Conservation (phyloP, 2,329 filamentous ascomycete species). For the Claviceps fusiformis region DNA sequence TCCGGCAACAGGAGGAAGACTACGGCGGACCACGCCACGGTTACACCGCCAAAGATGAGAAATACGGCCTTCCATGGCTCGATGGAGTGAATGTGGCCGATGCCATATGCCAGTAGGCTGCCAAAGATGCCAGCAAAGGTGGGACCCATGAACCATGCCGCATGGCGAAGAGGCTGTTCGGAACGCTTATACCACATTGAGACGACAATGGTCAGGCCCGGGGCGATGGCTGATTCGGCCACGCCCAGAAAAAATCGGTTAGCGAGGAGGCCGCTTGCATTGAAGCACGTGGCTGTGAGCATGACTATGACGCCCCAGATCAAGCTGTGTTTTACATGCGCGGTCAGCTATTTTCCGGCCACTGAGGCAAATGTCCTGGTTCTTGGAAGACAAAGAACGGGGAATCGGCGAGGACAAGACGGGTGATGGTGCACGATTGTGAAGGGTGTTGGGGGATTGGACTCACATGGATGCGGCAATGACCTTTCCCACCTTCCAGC, state of each 20-base stretch:
- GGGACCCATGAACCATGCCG: conserved; percentile 21
- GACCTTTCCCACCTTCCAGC: conserved; percentile 15
- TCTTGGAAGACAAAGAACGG: too few species aligned
- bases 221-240: conserved; percentile 17
- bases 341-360: not conserved
- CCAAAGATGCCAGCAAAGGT: conserved; percentile 17
- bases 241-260: conserved; percentile 21
- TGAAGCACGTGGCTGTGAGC: conserved; percentile 25
- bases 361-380: not conserved
- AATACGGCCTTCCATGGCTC: conserved; percentile 16
- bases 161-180: conserved; percentile 17
- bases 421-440: too few species aligned
- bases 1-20: conserved; percentile 12
- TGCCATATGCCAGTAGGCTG: conserved; percentile 16
- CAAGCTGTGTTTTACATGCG: conserved; percentile 3
- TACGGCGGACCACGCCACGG: conserved; percentile 10
- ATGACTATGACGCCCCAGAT: conserved; percentile 28
- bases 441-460: not conserved
- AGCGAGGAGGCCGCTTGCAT: conserved; percentile 15
- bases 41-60: conserved; percentile 13
- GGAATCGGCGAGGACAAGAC: too few species aligned
- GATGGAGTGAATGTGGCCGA: conserved; percentile 15
- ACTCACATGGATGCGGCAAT: conserved; percentile 12
- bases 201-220: conserved; percentile 16
- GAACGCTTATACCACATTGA: conserved; percentile 22